Conservation (phyloP, 441 rosid genomes). For the Gossypium gossypioides region DNA sequence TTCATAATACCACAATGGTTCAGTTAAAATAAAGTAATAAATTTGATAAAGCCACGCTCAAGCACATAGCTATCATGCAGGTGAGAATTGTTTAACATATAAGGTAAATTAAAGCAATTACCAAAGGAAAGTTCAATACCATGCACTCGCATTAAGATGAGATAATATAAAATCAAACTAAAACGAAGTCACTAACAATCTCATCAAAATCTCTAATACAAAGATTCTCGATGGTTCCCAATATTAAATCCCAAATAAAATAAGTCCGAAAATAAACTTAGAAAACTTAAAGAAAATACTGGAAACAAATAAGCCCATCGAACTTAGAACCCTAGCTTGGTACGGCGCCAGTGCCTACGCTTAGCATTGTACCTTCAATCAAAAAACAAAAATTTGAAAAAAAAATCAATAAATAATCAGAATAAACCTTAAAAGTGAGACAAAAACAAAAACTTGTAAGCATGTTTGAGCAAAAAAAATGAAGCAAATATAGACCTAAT, state of each 20-base stretch:
- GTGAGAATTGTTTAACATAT: not conserved
- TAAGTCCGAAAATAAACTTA: not conserved
- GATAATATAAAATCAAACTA: not conserved
- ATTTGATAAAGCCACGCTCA: not conserved
- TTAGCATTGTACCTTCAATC: slow-evolving; percentile 74
- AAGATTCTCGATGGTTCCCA: not conserved
- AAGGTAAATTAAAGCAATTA: not conserved
- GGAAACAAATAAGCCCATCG: not conserved
- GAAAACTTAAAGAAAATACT: not conserved
- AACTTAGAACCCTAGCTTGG: slow-evolving; percentile 86
- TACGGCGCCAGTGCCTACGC: slow-evolving; percentile 96
- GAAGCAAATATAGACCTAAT: slow-evolving; percentile 36
- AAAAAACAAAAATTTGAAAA: not conserved
- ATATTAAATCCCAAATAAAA: not conserved
- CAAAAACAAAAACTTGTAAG: not conserved
- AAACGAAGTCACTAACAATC: not conserved
- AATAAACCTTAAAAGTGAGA: not conserved
- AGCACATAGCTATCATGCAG: not conserved
- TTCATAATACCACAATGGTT: not conserved
- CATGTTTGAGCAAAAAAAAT: not conserved
- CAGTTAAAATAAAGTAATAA: not conserved
- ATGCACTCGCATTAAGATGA: not conserved
- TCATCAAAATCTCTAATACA: not conserved
- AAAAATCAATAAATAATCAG: not conserved
- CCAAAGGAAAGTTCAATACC: not conserved